Evolutionary conservation across 257 asterid genomes (phyloP), one percentile per base, ranked within the genome.

Genomic region (Primulina eburnea): DNA sequence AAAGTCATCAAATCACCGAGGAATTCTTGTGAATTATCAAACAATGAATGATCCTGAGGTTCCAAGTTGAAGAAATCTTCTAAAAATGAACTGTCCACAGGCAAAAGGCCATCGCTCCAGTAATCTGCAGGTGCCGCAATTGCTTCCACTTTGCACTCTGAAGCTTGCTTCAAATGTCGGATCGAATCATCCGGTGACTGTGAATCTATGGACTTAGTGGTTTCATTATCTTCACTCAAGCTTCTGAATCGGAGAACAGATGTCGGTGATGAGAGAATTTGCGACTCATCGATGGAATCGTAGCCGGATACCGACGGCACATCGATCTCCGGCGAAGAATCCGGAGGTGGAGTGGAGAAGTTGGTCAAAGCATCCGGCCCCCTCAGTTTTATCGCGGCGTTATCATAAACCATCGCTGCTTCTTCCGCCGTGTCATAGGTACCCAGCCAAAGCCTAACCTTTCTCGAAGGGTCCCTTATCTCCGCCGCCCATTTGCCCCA

Each of bases 241-340:
- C 73, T 85, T 28, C 78, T 76, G 65, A 78, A 87, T 72, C 79
- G 79, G 30, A 87, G 85, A 43, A 87, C 93, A 5, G 93, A 87
- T 0, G 84, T 82, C 1, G 95, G 95, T 1, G 95, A 88, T 2
- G 74, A 76, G 47, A 38, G 12, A 0, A 38, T 8, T 4, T 9
- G 12, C 47, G 47, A 38, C 3, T 38, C 47, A 8, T 38, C 47
- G 1, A 38, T 14, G 14, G 47, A 8, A 14, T 38, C 14, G 14
- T 4, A 38, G 47, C 47, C 47, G 47, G 47, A 38, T 3, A 38
- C 47, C 12, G 47, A 38, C 5, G 43, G 43, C 7, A 5, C 10
- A 6, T 35, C 43, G 2, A 35, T 35, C 43, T 28, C 29, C 29
- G 29, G 29, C 2, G 29, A 28, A 28, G 29, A 28, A 28, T 38